phyloP scores from a whole-genome alignment of 495 filamentous ascomycete genomes.

The Aspergillus coremiiformis region DNA sequence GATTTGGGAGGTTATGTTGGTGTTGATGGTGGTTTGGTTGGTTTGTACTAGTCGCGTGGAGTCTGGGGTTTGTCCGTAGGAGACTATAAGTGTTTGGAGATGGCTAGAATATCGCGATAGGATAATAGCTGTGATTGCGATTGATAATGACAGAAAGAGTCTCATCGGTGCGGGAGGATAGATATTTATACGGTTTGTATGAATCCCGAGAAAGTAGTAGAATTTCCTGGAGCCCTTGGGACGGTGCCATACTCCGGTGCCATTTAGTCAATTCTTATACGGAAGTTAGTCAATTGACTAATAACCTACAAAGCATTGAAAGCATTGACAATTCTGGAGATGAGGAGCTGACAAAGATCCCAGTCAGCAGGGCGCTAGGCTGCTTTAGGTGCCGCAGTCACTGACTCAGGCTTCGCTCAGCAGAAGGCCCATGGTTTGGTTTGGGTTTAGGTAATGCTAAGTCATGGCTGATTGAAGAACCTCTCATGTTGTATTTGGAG shows the following conservation, averaged over 20 bases:
- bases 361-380: slow-evolving; percentile 24
- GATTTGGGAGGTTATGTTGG: background rate
- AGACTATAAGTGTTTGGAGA: slow-evolving; percentile 12
- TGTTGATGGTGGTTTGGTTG: slow-evolving; percentile 1
- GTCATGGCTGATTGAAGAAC: too few relatives aligned
- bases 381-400: background rate
- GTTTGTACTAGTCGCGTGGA: too few relatives aligned
- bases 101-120: slow-evolving; percentile 12
- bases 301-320: too few relatives aligned
- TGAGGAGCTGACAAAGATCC: slow-evolving; percentile 22
- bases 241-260: too few relatives aligned
- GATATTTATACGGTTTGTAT: slow-evolving; percentile 28
- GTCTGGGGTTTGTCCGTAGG: slow-evolving; percentile 16
- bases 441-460: background rate
- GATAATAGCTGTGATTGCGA: slow-evolving; percentile 38
- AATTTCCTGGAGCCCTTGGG: slow-evolving; percentile 28
- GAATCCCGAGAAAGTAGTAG: slow-evolving; percentile 19
- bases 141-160: slow-evolving; percentile 34
- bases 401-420: background rate
- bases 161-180: slow-evolving; percentile 30
- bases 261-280: slow-evolving; percentile 21
- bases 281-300: too few relatives aligned
- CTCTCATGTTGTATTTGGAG: too few relatives aligned
- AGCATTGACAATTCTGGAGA: background rate
- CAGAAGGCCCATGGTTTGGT: background rate